phyloP scores from a whole-genome alignment of 2,329 filamentous ascomycete genomes.

The Neonectria coccinea region DNA sequence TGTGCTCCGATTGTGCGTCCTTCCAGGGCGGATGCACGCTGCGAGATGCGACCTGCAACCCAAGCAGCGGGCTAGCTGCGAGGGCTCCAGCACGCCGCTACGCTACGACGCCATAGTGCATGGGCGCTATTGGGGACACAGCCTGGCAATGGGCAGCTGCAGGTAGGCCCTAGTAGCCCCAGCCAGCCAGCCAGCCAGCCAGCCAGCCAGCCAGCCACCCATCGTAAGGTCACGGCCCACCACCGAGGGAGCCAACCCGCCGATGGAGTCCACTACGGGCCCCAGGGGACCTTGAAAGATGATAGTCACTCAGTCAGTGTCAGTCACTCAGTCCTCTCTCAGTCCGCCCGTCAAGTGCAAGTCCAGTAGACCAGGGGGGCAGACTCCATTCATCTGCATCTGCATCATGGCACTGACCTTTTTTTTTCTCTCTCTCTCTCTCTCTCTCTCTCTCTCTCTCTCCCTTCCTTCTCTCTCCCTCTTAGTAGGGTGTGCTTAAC shows the following conservation, averaged over 20 bases:
- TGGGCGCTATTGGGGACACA: constrained; percentile 15
- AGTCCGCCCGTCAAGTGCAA: constrained; percentile 2
- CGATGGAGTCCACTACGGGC: constrained; percentile 4
- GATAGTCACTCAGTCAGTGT: neutral
- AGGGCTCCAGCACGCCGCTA: neutral
- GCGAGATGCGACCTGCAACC: neutral
- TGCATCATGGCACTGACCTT: constrained; percentile 22
- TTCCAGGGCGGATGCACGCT: neutral
- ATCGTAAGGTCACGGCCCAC: constrained; percentile 32
- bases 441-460: neutral
- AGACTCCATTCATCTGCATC: constrained; percentile 25
- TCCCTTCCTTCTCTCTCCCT: neutral
- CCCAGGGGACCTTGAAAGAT: neutral
- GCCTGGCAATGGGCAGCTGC: constrained; percentile 14
- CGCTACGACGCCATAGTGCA: constrained; percentile 19
- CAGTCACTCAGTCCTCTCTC: neutral
- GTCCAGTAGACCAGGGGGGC: neutral
- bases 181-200: neutral
- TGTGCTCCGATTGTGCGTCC: constrained; percentile 2
- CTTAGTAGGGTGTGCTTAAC: constrained; percentile 10
- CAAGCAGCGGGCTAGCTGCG: neutral
- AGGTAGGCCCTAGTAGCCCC: constrained; percentile 12
- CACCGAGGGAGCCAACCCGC: constrained; percentile 44
- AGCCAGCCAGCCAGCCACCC: neutral
- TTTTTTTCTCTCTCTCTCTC: neutral